Percentiles rank a stretch among this genome's conserved stretches.
These are phyloP conservation scores for Gaillardinia entomophila DNA, from an alignment of 805 yeast species.

Conservation along the genomic window DNA sequence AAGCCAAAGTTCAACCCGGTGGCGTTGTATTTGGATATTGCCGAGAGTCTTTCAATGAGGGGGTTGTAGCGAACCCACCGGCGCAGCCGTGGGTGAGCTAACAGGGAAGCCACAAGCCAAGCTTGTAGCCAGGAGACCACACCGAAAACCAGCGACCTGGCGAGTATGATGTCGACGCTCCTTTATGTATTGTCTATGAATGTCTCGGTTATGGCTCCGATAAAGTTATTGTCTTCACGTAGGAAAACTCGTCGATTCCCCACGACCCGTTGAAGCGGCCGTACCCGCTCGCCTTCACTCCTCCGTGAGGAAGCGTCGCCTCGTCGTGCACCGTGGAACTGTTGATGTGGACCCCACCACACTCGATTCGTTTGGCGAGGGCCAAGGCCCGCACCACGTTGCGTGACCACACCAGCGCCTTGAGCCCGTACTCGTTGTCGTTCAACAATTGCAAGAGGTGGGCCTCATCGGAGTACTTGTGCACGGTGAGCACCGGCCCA, in stretches of 20 bases:
- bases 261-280: slow-evolving; percentile 34
- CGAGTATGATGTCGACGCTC: too few relatives aligned
- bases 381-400: slow-evolving; percentile 28
- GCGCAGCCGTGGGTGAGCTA: too few relatives aligned
- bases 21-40: slow-evolving; percentile 63
- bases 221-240: slow-evolving; percentile 30
- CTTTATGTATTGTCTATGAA: too few relatives aligned
- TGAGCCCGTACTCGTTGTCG: slow-evolving; percentile 28
- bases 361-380: slow-evolving; percentile 27
- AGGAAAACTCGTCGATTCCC: slow-evolving; percentile 40
- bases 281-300: slow-evolving; percentile 34
- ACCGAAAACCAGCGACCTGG: too few relatives aligned
- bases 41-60: slow-evolving; percentile 52
- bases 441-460: slow-evolving; percentile 2
- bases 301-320: slow-evolving; percentile 40
- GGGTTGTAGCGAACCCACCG: too few relatives aligned
- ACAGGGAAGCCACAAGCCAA: too few relatives aligned
- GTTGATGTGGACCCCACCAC: slow-evolving; percentile 38
- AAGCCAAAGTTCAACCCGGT: slow-evolving; percentile 53
- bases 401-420: slow-evolving; percentile 37
- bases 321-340: slow-evolving; percentile 28
- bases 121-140: too few relatives aligned
- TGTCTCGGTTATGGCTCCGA: too few relatives aligned
- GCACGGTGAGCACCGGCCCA: slow-evolving; percentile 37
- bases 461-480: slow-evolving; percentile 15